Evolutionary conservation across 2,329 filamentous ascomycete genomes (phyloP), one percentile per base, ranked within the genome.

Genomic region (Aphanoascus verrucosus): DNA sequence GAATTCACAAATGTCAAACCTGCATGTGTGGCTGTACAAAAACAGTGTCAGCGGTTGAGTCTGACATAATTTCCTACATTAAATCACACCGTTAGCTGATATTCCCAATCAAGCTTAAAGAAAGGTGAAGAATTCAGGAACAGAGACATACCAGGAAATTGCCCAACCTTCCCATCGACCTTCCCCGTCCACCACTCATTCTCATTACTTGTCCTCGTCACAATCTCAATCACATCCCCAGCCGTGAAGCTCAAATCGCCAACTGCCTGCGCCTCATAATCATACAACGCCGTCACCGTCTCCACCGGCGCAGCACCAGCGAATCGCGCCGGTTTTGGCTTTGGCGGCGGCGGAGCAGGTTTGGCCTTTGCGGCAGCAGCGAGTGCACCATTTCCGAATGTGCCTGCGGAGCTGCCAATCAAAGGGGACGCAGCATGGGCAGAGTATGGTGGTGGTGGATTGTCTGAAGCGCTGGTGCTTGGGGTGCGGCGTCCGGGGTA

Each of bases 111-210:
- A 19, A 43, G 17, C 20, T 28, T 12, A 17, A 8, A 2, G 32
- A 14, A 15, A 11, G 28, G 8, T 4, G 37, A 7, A 15, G 19
- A 40, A 17, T n/a, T n/a, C n/a, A n/a, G 35, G 28, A 15, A 6
- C 7, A 1, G 28, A 45, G 52, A 70, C 81, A 66, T 77, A 95
- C 93, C 93, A 72, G 93, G 93, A 68, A 98, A 98, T 66, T 97
- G 91, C 23, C 93, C 93, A 64, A 86, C 76, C 71, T 84, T 85
- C 47, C 86, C 88, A 55, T 85, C 77, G 52, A 94, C 66, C 66
- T 82, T 86, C 37, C 93, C 93, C 7, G 78, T 84, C 93, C 93
- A 98, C 93, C 93, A 98, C 70, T 98, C 93, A 62, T 98, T 97
- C 49, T 88, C 84, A 63, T 95, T 96, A 58, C 80, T 77, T n/a